phyloP scores from a whole-genome alignment of 805 yeast species.

The Kurtzmaniella cleridarum region DNA sequence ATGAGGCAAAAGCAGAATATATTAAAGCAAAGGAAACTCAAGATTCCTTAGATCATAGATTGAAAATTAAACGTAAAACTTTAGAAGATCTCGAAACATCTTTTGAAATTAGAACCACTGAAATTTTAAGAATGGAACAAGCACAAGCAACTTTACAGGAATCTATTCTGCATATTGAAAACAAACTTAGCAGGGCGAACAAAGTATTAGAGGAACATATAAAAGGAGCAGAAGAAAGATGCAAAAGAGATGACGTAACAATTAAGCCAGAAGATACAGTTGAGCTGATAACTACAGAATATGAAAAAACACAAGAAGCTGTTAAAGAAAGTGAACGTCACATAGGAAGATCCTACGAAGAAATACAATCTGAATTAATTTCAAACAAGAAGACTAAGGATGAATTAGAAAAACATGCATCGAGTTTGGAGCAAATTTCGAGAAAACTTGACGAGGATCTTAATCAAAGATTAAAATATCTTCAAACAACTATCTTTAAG shows the following conservation, averaged over 20 bases:
- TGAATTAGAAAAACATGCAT: constrained; percentile 36
- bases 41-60: constrained; percentile 10
- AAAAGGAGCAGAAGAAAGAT: constrained; percentile 32
- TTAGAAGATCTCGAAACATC: constrained; percentile 14
- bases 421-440: constrained; percentile 24
- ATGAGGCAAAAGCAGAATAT: constrained; percentile 9
- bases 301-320: constrained; percentile 39
- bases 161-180: constrained; percentile 11
- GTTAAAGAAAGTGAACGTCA: constrained; percentile 48
- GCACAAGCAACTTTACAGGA: constrained; percentile 8
- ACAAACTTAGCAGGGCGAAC: constrained; percentile 9
- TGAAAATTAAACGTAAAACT: constrained; percentile 9
- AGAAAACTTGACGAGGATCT: constrained; percentile 23
- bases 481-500: constrained; percentile 27
- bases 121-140: constrained; percentile 5
- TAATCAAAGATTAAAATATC: constrained; percentile 24
- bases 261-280: constrained; percentile 35
- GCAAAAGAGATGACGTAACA: constrained; percentile 43
- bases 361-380: constrained; percentile 45
- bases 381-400: constrained; percentile 38
- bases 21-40: constrained; percentile 12
- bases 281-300: constrained; percentile 46
- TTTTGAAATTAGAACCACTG: constrained; percentile 7
- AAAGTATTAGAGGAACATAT: constrained; percentile 13
- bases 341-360: constrained; percentile 52